Percentiles rank a stretch among this genome's conserved stretches.
phyloP scores from a whole-genome alignment of 2,329 filamentous ascomycete species.

The Fusarium coicis region DNA sequence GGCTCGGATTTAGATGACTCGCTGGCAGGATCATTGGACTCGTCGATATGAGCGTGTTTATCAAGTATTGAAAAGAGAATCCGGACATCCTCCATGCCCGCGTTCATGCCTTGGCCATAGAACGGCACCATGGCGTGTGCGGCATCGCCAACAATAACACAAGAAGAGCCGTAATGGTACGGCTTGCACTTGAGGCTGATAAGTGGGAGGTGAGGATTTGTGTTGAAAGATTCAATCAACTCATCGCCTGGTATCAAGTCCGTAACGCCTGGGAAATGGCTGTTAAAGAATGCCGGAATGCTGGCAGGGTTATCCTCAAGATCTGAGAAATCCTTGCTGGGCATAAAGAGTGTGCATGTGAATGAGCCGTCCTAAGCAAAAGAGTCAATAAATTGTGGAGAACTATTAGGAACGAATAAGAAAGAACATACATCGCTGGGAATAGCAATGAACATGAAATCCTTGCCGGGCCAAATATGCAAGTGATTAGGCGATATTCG shows the following conservation, averaged over 20 bases:
- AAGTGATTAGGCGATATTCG: slow-evolving; percentile 90
- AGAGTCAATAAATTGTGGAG: slow-evolving; percentile 11
- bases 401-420: neutral
- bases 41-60: slow-evolving; percentile 63
- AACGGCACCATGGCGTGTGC: slow-evolving; percentile 99
- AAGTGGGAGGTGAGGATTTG: slow-evolving; percentile 89
- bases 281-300: slow-evolving; percentile 79
- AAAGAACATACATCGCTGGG: slow-evolving; percentile 68
- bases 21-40: slow-evolving; percentile 55
- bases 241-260: slow-evolving; percentile 73
- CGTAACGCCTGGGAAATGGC: slow-evolving; percentile 88
- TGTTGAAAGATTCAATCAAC: slow-evolving; percentile 78
- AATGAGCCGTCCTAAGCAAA: slow-evolving; percentile 81
- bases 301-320: slow-evolving; percentile 72
- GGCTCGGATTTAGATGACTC: slow-evolving; percentile 56
- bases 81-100: slow-evolving; percentile 92
- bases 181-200: slow-evolving; percentile 94
- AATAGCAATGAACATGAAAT: slow-evolving; percentile 99
- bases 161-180: slow-evolving; percentile 81
- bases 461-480: slow-evolving; percentile 94
- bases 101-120: slow-evolving; percentile 98
- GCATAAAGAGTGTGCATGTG: slow-evolving; percentile 93
- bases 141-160: slow-evolving; percentile 90
- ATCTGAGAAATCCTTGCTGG: slow-evolving; percentile 72
- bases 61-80: slow-evolving; percentile 88